phyloP scores from a whole-genome alignment of 495 filamentous ascomycete species.

The Xylaria telfairii region DNA sequence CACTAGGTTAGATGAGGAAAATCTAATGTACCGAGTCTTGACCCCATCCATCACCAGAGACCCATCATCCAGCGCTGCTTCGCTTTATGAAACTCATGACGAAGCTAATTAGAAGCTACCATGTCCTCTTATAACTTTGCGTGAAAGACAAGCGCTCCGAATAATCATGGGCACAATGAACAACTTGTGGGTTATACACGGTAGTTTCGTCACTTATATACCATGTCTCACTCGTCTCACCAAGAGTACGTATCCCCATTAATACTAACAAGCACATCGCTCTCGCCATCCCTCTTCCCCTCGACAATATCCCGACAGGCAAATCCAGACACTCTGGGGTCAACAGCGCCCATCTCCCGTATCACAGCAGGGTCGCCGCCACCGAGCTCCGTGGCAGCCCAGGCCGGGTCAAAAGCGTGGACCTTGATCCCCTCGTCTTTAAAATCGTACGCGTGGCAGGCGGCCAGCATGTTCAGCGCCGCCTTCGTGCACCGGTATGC shows the following conservation, averaged over 20 bases:
- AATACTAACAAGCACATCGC: constrained; percentile 5
- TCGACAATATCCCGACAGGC: constrained; percentile 4
- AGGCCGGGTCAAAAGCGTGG: constrained; percentile 7
- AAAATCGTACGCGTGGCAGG: constrained; percentile 20
- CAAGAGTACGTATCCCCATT: constrained; percentile 12
- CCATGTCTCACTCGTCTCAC: not conserved
- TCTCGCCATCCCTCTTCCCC: constrained; percentile 19
- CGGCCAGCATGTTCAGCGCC: constrained; percentile 17
- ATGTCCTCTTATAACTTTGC: not conserved
- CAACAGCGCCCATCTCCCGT: not conserved
- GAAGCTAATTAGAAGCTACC: not conserved
- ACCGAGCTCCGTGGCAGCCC: constrained; percentile 15
- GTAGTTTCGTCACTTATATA: not conserved
- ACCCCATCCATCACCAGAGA: not conserved
- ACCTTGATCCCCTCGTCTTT: constrained; percentile 12
- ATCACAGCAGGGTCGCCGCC: not conserved
- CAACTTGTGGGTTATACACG: not conserved
- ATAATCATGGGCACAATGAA: not conserved
- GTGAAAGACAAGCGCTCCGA: not conserved
- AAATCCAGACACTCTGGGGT: constrained; percentile 9
- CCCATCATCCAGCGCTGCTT: not conserved
- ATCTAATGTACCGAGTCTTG: not conserved
- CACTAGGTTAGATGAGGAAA: not conserved
- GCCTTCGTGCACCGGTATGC: constrained; percentile 20
- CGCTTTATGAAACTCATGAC: not conserved